A percentile compares a stretch with the other conserved stretches of the same genome.
Conservation (phyloP, 306 rosid species). For the Cyamopsis tetragonoloba region DNA sequence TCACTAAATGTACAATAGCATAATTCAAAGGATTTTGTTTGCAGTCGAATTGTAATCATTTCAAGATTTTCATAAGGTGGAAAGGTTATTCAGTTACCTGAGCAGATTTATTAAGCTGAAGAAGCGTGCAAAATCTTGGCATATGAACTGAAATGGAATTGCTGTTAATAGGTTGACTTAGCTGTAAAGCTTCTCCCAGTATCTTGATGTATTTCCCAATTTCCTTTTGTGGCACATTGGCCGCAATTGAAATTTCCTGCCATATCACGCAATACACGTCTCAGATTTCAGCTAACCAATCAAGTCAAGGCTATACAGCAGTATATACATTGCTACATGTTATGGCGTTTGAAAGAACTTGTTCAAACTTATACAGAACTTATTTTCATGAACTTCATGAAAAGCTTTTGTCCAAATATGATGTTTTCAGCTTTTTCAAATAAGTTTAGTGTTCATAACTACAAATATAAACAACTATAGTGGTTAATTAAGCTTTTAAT, state of each 20-base stretch:
- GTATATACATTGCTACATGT: too few species aligned
- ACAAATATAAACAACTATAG: too few species aligned
- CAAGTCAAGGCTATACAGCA: neutral
- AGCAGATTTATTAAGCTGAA: slow-evolving; percentile 95
- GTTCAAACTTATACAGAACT: too few species aligned
- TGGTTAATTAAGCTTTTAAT: too few species aligned
- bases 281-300: neutral
- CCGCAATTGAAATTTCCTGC: slow-evolving; percentile 97
- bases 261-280: slow-evolving; percentile 18
- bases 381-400: too few species aligned
- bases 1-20: neutral
- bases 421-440: too few species aligned
- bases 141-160: slow-evolving; percentile 91
- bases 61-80: slow-evolving; percentile 4
- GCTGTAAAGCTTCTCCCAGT: slow-evolving; percentile 89
- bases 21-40: neutral
- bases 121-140: slow-evolving; percentile 98
- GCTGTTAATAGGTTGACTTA: slow-evolving; percentile 96
- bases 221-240: slow-evolving; percentile 90
- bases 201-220: slow-evolving; percentile 97
- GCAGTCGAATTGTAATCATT: neutral
- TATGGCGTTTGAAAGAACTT: too few species aligned
- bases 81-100: slow-evolving; percentile 51
- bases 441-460: too few species aligned
- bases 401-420: too few species aligned